Evolutionary conservation across 2,329 filamentous ascomycete species (phyloP).

Genomic region (Colletotrichum sublineola): DNA sequence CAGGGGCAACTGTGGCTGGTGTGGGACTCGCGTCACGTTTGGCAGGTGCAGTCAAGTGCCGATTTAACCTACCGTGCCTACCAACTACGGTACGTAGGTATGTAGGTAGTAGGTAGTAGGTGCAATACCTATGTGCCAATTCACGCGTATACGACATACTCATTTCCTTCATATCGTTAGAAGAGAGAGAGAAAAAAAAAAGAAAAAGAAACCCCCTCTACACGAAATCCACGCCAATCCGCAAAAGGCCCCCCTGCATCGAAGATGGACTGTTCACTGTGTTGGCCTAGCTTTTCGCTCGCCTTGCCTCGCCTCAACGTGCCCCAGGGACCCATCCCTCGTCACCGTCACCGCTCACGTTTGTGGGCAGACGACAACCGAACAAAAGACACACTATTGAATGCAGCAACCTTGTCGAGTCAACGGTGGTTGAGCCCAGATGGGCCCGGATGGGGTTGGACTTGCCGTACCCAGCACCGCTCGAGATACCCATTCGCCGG

Average conservation of each 20-base stretch:
- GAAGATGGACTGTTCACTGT: not conserved
- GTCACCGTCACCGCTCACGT: conserved; percentile 21
- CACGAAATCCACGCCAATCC: conserved; percentile 26
- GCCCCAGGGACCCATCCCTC: conserved; percentile 24
- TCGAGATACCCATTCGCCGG: not conserved
- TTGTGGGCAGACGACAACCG: conserved; percentile 17
- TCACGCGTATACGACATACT: not conserved
- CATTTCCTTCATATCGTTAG: not conserved
- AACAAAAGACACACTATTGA: conserved; percentile 16
- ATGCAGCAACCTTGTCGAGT: conserved; percentile 20
- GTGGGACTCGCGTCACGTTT: not conserved
- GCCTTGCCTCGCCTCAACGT: conserved; percentile 19
- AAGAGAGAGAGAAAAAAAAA: too few species aligned
- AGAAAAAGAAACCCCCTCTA: conserved; percentile 19
- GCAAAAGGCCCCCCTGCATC: conserved; percentile 14
- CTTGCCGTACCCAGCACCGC: not conserved
- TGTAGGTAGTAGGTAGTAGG: too few species aligned
- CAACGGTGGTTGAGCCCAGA: not conserved
- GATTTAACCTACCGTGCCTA: too few species aligned
- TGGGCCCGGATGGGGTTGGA: not conserved
- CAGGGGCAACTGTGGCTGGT: conserved; percentile 29
- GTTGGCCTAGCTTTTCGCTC: conserved; percentile 12
- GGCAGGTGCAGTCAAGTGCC: conserved; percentile 40
- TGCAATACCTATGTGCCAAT: not conserved
- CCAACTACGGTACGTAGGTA: not conserved